Evolutionary conservation across 768 basidiomycete species (phyloP).

Genomic region (Russula sp.): DNA sequence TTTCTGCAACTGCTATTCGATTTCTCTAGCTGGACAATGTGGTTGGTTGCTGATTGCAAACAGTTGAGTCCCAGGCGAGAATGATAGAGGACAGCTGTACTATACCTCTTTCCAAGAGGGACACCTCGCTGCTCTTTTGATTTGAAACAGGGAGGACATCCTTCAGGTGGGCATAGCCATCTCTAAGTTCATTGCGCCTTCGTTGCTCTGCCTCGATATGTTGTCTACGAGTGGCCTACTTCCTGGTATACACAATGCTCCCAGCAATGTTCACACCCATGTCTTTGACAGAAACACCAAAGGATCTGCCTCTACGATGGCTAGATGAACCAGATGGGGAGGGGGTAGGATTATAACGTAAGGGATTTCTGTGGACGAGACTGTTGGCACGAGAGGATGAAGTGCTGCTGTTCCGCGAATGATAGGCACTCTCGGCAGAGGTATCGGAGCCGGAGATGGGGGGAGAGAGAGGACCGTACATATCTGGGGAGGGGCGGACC

Average conservation of each 20-base stretch:
- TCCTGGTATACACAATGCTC: slow-evolving; percentile 67
- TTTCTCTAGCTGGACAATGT: slow-evolving; percentile 68
- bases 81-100: slow-evolving; percentile 12
- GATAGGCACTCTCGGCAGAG: slow-evolving; percentile 37
- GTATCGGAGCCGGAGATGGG: slow-evolving; percentile 87
- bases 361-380: too few relatives aligned
- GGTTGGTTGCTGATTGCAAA: slow-evolving; percentile 57
- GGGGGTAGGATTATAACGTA: too few relatives aligned
- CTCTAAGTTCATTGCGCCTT: slow-evolving; percentile 80
- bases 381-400: slow-evolving; percentile 55
- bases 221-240: slow-evolving; percentile 79
- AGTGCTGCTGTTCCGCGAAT: slow-evolving; percentile 68
- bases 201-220: slow-evolving; percentile 89
- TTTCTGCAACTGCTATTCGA: slow-evolving; percentile 63
- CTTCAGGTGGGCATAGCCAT: slow-evolving; percentile 84
- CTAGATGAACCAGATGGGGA: slow-evolving; percentile 63
- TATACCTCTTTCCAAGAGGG: slow-evolving; percentile 77
- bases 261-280: too few relatives aligned
- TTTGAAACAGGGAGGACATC: slow-evolving; percentile 82
- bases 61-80: slow-evolving; percentile 6
- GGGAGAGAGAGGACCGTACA: slow-evolving; percentile 80
- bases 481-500: slow-evolving; percentile 29
- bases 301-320: slow-evolving; percentile 44
- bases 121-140: slow-evolving; percentile 89
- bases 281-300: too few relatives aligned